Conservation (phyloP, 2,329 filamentous ascomycete genomes). For the Ceratocystis albifundus region DNA sequence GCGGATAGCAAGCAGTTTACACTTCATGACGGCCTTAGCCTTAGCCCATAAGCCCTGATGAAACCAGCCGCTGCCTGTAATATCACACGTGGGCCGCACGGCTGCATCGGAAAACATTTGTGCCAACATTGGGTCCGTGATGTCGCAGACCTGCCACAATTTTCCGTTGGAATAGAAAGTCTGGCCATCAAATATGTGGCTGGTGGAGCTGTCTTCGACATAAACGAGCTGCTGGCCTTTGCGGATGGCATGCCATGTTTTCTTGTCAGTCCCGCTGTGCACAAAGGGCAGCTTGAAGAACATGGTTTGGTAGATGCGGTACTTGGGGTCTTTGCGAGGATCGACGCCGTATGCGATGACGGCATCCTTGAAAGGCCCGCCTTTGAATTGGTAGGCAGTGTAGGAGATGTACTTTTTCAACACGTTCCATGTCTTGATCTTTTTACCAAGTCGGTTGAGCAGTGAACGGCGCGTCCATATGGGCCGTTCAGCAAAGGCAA, state of each 20-base stretch:
- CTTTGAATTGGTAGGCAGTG: conserved; percentile 82
- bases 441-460: conserved; percentile 54
- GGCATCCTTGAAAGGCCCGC: conserved; percentile 82
- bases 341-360: conserved; percentile 79
- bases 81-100: conserved; percentile 48
- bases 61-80: conserved; percentile 67
- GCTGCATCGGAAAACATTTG: conserved; percentile 53
- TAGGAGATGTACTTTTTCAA: conserved; percentile 71
- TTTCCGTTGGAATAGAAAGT: conserved; percentile 68
- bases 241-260: conserved; percentile 24
- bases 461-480: conserved; percentile 79
- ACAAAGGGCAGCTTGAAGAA: conserved; percentile 60
- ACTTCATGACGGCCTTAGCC: conserved; percentile 75
- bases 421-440: conserved; percentile 42
- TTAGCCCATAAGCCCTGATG: conserved; percentile 71
- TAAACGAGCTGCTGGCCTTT: conserved; percentile 32
- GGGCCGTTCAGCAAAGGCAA: conserved; percentile 60
- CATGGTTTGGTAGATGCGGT: conserved; percentile 76
- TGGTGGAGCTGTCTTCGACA: conserved; percentile 35
- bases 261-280: conserved; percentile 30
- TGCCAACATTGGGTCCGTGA: conserved; percentile 65
- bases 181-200: conserved; percentile 74
- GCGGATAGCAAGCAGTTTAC: conserved; percentile 62
- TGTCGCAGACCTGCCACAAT: conserved; percentile 89
- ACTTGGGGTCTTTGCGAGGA: conserved; percentile 63